Evolutionary conservation across 805 yeast species (phyloP).

Genomic region (Ogataea corticis): DNA sequence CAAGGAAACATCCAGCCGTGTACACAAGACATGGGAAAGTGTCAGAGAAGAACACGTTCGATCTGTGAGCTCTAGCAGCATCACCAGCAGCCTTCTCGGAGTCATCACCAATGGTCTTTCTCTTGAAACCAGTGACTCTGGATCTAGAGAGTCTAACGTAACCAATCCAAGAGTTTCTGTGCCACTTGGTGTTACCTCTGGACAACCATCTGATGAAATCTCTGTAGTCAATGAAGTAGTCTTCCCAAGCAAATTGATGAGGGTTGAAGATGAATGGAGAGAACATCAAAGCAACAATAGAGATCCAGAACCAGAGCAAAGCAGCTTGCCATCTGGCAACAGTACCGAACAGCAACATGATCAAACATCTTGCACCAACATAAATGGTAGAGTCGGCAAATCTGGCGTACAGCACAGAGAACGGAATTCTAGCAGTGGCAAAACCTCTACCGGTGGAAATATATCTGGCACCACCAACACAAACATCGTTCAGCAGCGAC

Average conservation of each 20-base stretch:
- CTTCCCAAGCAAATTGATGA: conserved; percentile 95
- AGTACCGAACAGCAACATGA: conserved; percentile 71
- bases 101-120: conserved; percentile 70
- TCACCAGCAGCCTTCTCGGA: conserved; percentile 86
- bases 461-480: conserved; percentile 86
- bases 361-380: conserved; percentile 77
- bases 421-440: conserved; percentile 78
- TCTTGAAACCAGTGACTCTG: conserved; percentile 81
- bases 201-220: conserved; percentile 88
- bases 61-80: conserved; percentile 78
- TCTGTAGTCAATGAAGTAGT: conserved; percentile 94
- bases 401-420: conserved; percentile 70
- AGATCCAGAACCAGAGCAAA: conserved; percentile 95
- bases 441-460: conserved; percentile 86
- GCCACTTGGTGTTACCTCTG: conserved; percentile 89
- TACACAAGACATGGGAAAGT: conserved; percentile 68
- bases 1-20: conserved; percentile 78
- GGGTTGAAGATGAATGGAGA: conserved; percentile 97
- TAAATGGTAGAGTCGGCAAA: conserved; percentile 82
- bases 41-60: conserved; percentile 70
- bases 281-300: conserved; percentile 80
- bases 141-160: conserved; percentile 81
- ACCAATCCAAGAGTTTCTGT: conserved; percentile 87
- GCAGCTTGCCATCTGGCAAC: conserved; percentile 90
- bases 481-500: conserved; percentile 67